Base-by-base conservation (phyloP, 495 filamentous ascomycete species). In the Cryomyces minteri region DNA sequence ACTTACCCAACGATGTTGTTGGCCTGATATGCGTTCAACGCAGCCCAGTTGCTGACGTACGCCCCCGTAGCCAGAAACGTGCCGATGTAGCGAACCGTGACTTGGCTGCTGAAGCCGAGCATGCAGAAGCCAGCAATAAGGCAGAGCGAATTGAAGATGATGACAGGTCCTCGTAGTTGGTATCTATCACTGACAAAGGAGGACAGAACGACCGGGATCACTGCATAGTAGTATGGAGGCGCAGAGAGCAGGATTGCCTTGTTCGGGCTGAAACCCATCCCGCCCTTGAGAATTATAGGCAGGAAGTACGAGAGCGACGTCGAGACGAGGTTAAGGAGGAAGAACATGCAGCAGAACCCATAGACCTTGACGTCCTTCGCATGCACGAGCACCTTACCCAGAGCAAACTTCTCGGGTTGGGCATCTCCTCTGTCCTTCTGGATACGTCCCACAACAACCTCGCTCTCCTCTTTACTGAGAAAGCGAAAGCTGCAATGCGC, bases 31-130 rank as follows among this genome's bases (percentile, higher is more conserved):
- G 80, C 74, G 51, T 74, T 82, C 44, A 87, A 60, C 3, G 80
- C 82, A 0, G 81, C 80, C 81, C 82, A 88, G 49, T 88, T 88
- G 4, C 72, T 76, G 4, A 88, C 70, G 51, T 86, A 88, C 0
- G 82, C 80, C 0, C 82, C 82, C 0, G 81, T 86, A 0, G 81
- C 77, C 2, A 88, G 69, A 55, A 76, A 86, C 0, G 77, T 78
- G 3, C 82, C 82, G 18, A 84, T 63, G 52, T 85, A 87, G 18
- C 82, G 71, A 8, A 80, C 79, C 0, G 77, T 66, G 31, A 80
- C 74, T 49, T 84, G 75, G 4, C 64, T 60, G 1, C 75, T 68
- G 50, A 86, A 81, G 0, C 82, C 82, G 31, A 87, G 69, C 69
- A 86, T 77, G 48, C 74, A 67, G 57, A 85, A 84, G 4, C 80